These are phyloP conservation scores for Chlorella variabilis DNA, from an alignment of 163 green algal genomes.

Conservation along the genomic window DNA sequence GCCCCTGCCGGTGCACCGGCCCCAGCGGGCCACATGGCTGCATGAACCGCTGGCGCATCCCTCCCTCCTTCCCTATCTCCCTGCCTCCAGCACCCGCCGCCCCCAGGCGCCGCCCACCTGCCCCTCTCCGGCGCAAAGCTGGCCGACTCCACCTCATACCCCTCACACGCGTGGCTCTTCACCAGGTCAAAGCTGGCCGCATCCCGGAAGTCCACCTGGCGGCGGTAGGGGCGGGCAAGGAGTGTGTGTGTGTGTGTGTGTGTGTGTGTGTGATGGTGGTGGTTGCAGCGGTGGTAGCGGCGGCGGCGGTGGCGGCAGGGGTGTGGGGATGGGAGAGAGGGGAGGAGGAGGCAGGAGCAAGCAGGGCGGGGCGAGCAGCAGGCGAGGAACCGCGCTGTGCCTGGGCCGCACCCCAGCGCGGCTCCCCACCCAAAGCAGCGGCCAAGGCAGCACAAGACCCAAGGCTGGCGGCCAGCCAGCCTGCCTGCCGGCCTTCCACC, in stretches of 20 bases:
- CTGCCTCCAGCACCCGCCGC: not conserved
- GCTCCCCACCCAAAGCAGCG: no score
- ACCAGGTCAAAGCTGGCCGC: constrained; percentile 55
- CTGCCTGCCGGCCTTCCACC: not conserved
- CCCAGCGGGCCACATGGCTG: no score
- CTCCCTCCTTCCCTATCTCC: no score
- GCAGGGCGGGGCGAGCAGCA: no score
- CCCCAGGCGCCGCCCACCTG: constrained; percentile 4
- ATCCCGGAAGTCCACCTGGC: constrained; percentile 82
- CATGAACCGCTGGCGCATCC: no score
- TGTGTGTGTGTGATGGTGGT: no score
- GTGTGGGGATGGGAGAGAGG: not conserved
- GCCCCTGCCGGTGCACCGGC: no score
- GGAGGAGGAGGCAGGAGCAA: not conserved
- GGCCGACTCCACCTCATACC: constrained; percentile 79
- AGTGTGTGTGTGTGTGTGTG: not conserved
- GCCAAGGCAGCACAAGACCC: no score
- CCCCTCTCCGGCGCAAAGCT: constrained; percentile 74
- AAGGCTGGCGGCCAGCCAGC: not conserved
- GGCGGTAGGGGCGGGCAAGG: no score
- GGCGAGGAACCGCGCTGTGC: no score
- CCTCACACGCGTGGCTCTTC: constrained; percentile 44
- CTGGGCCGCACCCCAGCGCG: no score
- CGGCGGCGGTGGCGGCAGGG: not conserved
- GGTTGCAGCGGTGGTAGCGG: not conserved